Evolutionary conservation across 257 asterid genomes (phyloP).

Genomic region (Lycium barbarum): DNA sequence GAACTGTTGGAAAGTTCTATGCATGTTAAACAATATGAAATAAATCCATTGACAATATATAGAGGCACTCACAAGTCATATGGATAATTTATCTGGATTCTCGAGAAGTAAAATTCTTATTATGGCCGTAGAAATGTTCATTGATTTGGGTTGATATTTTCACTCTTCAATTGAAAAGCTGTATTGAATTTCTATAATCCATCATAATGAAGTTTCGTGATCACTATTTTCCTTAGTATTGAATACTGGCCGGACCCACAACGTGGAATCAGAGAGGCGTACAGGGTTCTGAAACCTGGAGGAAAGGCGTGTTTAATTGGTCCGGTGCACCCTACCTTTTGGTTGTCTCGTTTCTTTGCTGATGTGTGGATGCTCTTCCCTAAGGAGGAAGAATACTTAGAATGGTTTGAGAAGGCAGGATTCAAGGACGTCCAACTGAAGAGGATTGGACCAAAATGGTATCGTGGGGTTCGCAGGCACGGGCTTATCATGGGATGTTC

Average conservation of each 20-base stretch:
- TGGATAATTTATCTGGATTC: not conserved
- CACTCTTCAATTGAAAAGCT: not conserved
- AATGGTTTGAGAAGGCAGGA: slow-evolving; percentile 92
- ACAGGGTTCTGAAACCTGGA: slow-evolving; percentile 83
- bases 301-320: slow-evolving; percentile 96
- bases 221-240: slow-evolving; percentile 51
- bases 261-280: slow-evolving; percentile 94
- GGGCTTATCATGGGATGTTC: slow-evolving; percentile 99
- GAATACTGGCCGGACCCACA: slow-evolving; percentile 99
- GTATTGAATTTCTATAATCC: not conserved
- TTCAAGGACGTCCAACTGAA: slow-evolving; percentile 85
- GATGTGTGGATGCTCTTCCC: slow-evolving; percentile 99
- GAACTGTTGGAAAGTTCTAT: not conserved
- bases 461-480: slow-evolving; percentile 94
- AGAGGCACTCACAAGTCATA: not conserved
- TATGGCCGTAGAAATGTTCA: not conserved
- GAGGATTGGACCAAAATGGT: slow-evolving; percentile 98
- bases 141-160: not conserved
- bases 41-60: not conserved
- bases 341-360: slow-evolving; percentile 94
- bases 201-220: not conserved
- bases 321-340: slow-evolving; percentile 89
- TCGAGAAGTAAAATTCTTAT: not conserved
- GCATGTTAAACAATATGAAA: not conserved
- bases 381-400: slow-evolving; percentile 94